Evolutionary conservation across 805 yeast species (phyloP).

Genomic region (Vanderwaltozyma verrucispora): DNA sequence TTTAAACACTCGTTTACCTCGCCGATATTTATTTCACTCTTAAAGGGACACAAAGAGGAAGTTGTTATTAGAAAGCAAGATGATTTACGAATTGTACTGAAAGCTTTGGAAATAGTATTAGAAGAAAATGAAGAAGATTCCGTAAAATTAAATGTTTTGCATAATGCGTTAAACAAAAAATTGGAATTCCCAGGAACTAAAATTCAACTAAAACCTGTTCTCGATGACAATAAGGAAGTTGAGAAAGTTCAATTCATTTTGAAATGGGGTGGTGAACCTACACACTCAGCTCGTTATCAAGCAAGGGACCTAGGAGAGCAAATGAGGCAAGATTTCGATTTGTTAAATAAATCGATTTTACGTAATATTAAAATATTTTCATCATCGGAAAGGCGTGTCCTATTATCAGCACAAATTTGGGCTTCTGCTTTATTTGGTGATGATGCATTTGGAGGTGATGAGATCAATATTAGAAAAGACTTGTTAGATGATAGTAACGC

Average conservation of each 20-base stretch:
- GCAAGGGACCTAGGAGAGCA: slow-evolving; percentile 95
- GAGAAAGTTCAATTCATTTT: slow-evolving; percentile 93
- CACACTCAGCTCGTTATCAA: slow-evolving; percentile 93
- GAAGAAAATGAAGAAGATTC: slow-evolving; percentile 72
- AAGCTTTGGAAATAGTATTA: slow-evolving; percentile 74
- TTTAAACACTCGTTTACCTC: slow-evolving; percentile 91
- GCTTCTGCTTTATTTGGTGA: slow-evolving; percentile 66
- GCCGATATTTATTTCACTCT: slow-evolving; percentile 69
- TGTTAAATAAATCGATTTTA: slow-evolving; percentile 74
- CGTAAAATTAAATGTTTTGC: slow-evolving; percentile 62
- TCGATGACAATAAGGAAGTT: slow-evolving; percentile 56
- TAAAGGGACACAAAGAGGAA: slow-evolving; percentile 93
- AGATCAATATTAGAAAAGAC: slow-evolving; percentile 76
- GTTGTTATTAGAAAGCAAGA: slow-evolving; percentile 87
- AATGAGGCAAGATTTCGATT: slow-evolving; percentile 79
- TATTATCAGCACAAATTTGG: slow-evolving; percentile 84
- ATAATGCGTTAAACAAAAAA: slow-evolving; percentile 80
- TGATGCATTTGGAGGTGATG: slow-evolving; percentile 65
- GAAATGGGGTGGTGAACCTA: slow-evolving; percentile 99
- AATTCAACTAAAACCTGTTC: slow-evolving; percentile 85
- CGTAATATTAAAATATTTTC: slow-evolving; percentile 81
- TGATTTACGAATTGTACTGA: slow-evolving; percentile 75
- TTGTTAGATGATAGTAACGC: slow-evolving; percentile 94
- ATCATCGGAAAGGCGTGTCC: slow-evolving; percentile 89
- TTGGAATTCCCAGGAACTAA: slow-evolving; percentile 91